These are phyloP conservation scores for Pontederia crassipes DNA, from an alignment of 176 grass and related monocot species.

Conservation along the genomic window DNA sequence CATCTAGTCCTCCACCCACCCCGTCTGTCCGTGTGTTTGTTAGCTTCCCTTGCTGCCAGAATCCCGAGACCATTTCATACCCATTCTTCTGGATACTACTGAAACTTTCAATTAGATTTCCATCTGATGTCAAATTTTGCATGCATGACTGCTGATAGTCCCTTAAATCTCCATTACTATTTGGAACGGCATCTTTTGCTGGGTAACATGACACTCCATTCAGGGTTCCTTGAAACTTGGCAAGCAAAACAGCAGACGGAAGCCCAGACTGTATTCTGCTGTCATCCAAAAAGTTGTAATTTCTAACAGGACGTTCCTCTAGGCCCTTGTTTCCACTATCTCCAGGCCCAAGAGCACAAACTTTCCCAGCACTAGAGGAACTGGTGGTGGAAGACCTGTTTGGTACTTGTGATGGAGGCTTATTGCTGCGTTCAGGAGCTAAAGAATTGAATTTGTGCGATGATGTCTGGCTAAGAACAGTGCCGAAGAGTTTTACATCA, in stretches of 20 bases:
- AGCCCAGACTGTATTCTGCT: slow-evolving; percentile 31
- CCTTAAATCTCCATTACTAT: slow-evolving; percentile 17
- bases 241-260: slow-evolving; percentile 15
- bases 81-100: slow-evolving; percentile 45
- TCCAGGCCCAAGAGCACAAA: slow-evolving; percentile 29
- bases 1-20: slow-evolving; percentile 18
- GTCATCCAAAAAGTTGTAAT: slow-evolving; percentile 40
- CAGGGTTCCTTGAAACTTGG: slow-evolving; percentile 35
- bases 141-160: slow-evolving; percentile 39
- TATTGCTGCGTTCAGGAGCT: slow-evolving; percentile 22
- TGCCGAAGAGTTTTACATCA: slow-evolving; percentile 68
- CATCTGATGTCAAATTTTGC: slow-evolving; percentile 33
- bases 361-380: slow-evolving; percentile 22
- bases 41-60: slow-evolving; percentile 33
- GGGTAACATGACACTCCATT: slow-evolving; percentile 21
- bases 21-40: slow-evolving; percentile 24
- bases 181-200: neutral
- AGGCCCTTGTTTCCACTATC: slow-evolving; percentile 17
- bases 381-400: slow-evolving; percentile 17
- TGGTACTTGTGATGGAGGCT: slow-evolving; percentile 8
- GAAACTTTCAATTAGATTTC: slow-evolving; percentile 30
- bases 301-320: slow-evolving; percentile 27
- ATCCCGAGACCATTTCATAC: slow-evolving; percentile 39
- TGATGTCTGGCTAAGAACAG: slow-evolving; percentile 35
- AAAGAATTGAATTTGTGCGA: slow-evolving; percentile 39